Evolutionary conservation across 257 asterid species (phyloP), one percentile per base, ranked within the genome.

Genomic region (Perilla frutescens): DNA sequence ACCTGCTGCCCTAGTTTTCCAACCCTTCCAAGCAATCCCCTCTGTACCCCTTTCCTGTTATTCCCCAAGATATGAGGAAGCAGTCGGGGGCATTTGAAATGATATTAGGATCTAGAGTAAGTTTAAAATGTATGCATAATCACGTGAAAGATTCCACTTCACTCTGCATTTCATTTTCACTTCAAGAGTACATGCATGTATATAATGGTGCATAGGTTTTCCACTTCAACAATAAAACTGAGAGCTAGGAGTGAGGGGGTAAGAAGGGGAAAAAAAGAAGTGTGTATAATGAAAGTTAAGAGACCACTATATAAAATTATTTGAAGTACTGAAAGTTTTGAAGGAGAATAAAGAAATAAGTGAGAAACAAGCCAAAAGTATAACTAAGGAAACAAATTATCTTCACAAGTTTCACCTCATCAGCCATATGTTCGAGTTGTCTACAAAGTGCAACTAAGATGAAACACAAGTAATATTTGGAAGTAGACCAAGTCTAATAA

Each of bases 301-400:
- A 59, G 11, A 66, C 50, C 40, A 36, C 13, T 54, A 60, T 54
- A 37, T 8, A 20, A 20, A 20, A 40, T 51, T 44, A 70, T 45
- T 45, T 47, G 20, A 56, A 54, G 34, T 9, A 14, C 8, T 54
- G 31, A 41, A 56, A 26, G 20, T 55, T 44, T 74, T 66, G 40
- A 43, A 55, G 14, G 48, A 36, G 62, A 48, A 34, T 40, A 36
- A 54, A 26, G 48, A 7, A 10, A 67, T 41, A 58, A 20, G 51
- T 56, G 59, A 61, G 32, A 76, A 61, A 62, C 72, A 61, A 40
- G 54, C 60, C 12, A 49, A 64, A 71, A 66, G 7, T 41, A 51
- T 29, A 49, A 29, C 66, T 34, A 5, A 67, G 37, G 37, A 54
- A 48, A 77, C 66, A 14, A 51, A 58, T 43, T 55, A 44, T 51